Conservation (phyloP, 2,329 filamentous ascomycete genomes). For the Apiospora phragmitis region DNA sequence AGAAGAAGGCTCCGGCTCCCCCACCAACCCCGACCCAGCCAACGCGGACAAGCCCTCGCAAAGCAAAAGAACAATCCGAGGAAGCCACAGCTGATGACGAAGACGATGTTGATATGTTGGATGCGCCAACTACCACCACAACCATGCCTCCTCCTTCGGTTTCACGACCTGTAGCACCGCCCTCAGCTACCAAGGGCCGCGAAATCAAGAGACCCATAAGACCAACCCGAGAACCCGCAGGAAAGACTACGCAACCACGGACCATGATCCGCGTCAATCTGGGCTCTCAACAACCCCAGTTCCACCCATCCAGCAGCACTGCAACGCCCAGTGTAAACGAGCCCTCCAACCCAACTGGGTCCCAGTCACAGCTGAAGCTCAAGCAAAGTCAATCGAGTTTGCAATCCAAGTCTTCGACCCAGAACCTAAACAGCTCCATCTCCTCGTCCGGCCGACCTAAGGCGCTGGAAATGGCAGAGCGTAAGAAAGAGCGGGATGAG, state of each 20-base stretch:
- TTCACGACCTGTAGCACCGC: constrained; percentile 49
- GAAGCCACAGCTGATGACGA: constrained; percentile 32
- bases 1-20: constrained; percentile 30
- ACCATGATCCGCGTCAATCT: constrained; percentile 74
- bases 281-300: constrained; percentile 40
- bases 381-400: constrained; percentile 70
- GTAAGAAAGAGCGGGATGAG: constrained; percentile 84
- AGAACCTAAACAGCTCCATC: constrained; percentile 65
- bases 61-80: constrained; percentile 38
- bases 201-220: constrained; percentile 62
- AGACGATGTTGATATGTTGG: constrained; percentile 57
- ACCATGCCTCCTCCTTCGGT: constrained; percentile 61
- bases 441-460: constrained; percentile 68
- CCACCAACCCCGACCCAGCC: constrained; percentile 39
- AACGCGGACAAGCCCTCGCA: constrained; percentile 53
- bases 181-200: constrained; percentile 49
- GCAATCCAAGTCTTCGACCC: constrained; percentile 55
- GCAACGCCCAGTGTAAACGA: not conserved
- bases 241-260: constrained; percentile 65
- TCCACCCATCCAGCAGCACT: constrained; percentile 22
- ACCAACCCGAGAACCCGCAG: constrained; percentile 58
- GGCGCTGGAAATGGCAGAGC: constrained; percentile 73
- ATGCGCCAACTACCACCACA: constrained; percentile 44
- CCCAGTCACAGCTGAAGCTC: constrained; percentile 50
- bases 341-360: constrained; percentile 17